Percentiles rank a stretch among this genome's conserved stretches.
These are phyloP conservation scores for Nicotiana undulata DNA, from an alignment of 257 asterid genomes.

Conservation along the genomic window DNA sequence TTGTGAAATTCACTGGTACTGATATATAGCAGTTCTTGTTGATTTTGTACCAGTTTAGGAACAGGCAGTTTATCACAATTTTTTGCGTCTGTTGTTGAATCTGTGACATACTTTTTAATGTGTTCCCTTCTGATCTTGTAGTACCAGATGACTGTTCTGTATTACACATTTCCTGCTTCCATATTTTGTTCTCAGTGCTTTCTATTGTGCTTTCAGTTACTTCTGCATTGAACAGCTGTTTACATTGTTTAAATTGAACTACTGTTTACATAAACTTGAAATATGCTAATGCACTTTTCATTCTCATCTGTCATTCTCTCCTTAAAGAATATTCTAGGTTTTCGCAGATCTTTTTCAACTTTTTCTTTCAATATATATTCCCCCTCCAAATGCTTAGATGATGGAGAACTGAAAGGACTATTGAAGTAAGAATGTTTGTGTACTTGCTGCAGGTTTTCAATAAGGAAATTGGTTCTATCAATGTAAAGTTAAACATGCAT, in stretches of 20 bases:
- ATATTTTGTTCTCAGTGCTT: neutral
- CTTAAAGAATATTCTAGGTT: neutral
- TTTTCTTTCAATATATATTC: neutral
- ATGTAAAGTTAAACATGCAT: slow-evolving; percentile 52
- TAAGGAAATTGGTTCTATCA: slow-evolving; percentile 47
- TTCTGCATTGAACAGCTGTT: neutral
- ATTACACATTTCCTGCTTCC: neutral
- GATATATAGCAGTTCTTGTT: neutral
- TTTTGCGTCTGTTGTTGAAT: neutral
- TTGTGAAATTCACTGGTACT: neutral
- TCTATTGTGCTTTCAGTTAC: neutral
- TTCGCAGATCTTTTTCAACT: neutral
- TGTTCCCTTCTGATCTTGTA: neutral
- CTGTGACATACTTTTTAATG: neutral
- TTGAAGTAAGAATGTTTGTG: slow-evolving; percentile 1
- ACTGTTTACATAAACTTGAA: neutral
- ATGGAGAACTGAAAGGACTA: neutral
- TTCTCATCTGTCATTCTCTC: neutral
- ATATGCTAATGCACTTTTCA: neutral
- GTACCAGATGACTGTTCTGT: neutral
- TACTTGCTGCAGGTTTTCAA: slow-evolving; percentile 44
- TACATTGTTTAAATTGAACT: neutral
- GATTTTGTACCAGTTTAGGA: neutral
- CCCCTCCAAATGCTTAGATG: neutral
- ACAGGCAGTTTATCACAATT: neutral